Percentiles rank a stretch among this genome's conserved stretches.
Conservation (phyloP, 2,329 filamentous ascomycete species). For the Monosporascus sp. region DNA sequence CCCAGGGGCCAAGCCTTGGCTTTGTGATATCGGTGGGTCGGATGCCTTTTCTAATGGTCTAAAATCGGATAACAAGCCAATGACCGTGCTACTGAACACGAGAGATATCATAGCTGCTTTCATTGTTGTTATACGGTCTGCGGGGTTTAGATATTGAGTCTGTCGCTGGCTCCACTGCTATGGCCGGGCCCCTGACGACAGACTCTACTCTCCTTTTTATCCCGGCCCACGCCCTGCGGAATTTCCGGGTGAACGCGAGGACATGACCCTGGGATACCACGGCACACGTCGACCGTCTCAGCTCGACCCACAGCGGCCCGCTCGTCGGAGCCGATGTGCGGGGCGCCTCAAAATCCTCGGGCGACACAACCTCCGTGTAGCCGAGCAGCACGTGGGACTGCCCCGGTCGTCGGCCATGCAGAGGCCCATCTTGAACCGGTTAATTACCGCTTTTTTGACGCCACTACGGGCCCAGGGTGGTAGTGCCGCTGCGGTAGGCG, state of each 20-base stretch:
- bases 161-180: too few relatives aligned
- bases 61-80: too few relatives aligned
- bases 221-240: too few relatives aligned
- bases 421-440: constrained; percentile 89
- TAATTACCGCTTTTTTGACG: constrained; percentile 63
- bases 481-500: constrained; percentile 63
- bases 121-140: too few relatives aligned
- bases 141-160: too few relatives aligned
- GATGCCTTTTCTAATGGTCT: too few relatives aligned
- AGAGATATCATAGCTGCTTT: too few relatives aligned
- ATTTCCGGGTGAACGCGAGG: constrained; percentile 51
- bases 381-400: constrained; percentile 40
- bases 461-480: constrained; percentile 62
- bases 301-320: constrained; percentile 71
- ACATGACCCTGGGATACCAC: constrained; percentile 54
- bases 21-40: too few relatives aligned
- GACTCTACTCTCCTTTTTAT: too few relatives aligned
- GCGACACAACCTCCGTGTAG: constrained; percentile 55
- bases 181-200: too few relatives aligned
- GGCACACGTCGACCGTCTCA: constrained; percentile 64
- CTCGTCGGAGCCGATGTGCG: constrained; percentile 76
- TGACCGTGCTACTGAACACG: too few relatives aligned
- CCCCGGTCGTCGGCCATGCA: constrained; percentile 69
- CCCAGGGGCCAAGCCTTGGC: too few relatives aligned
- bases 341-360: constrained; percentile 76